phyloP scores from a whole-genome alignment of 129 eudicot species.

The Rutidosis leptorrhynchoides region DNA sequence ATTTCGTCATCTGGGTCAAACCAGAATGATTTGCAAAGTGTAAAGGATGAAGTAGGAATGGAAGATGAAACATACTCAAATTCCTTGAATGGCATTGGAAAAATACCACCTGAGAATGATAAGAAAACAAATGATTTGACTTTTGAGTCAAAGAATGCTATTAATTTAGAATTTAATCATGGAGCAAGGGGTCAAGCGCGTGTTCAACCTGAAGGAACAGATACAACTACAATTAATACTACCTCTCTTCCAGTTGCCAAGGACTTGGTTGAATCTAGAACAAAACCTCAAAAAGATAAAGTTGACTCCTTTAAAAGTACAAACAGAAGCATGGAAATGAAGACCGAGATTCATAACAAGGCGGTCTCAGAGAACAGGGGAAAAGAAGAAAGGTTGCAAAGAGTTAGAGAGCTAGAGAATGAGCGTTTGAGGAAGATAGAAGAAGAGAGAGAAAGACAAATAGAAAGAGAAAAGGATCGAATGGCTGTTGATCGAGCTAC shows the following conservation, averaged over 20 bases:
- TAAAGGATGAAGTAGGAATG: conserved; percentile 19
- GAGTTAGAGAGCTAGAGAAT: conserved; percentile 53
- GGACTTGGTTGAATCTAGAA: conserved; percentile 1
- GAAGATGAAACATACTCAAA: conserved; percentile 14
- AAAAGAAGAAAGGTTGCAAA: conserved; percentile 41
- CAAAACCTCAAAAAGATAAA: conserved; percentile 34
- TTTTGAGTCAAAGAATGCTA: conserved; percentile 15
- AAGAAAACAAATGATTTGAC: conserved; percentile 23
- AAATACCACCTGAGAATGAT: conserved; percentile 18
- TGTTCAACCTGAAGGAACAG: conserved; percentile 28
- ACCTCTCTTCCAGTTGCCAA: conserved; percentile 9
- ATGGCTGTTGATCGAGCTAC: conserved; percentile 79
- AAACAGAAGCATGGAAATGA: conserved; percentile 26
- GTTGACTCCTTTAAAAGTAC: conserved; percentile 22
- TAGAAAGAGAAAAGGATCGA: conserved; percentile 91
- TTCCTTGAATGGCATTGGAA: conserved; percentile 16
- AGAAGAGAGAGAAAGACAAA: conserved; percentile 92
- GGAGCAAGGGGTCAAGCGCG: conserved; percentile 14
- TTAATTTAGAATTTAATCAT: conserved; percentile 12
- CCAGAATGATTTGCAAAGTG: conserved; percentile 20
- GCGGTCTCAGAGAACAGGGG: conserved; percentile 28
- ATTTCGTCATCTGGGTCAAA: conserved; percentile 18
- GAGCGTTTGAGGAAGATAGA: conserved; percentile 57
- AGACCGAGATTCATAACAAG: conserved; percentile 23
- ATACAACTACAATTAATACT: conserved; percentile 21